Evolutionary conservation across 768 basidiomycete species (phyloP).

Genomic region (Phaffia tasmanica): DNA sequence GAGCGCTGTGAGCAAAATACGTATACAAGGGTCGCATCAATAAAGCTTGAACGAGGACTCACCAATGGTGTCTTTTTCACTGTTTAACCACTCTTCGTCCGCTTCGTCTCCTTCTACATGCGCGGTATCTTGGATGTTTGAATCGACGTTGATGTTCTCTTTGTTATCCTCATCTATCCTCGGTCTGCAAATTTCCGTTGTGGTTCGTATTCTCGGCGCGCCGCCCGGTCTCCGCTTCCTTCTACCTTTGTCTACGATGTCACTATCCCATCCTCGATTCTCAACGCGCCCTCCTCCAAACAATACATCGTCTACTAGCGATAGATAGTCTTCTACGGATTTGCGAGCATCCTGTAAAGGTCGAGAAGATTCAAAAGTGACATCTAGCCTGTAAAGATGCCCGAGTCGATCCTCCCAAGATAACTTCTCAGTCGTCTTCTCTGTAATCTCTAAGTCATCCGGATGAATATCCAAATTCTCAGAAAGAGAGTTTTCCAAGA

Average conservation of each 20-base stretch:
- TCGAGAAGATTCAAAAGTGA: conserved; percentile 22
- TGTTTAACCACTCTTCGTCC: conserved; percentile 2
- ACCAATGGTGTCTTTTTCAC: conserved; percentile 54
- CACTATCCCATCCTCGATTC: conserved; percentile 38
- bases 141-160: not conserved
- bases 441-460: not conserved
- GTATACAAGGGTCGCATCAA: not conserved
- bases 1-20: not conserved
- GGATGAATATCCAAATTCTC: not conserved
- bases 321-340: conserved; percentile 53
- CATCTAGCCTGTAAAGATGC: not conserved
- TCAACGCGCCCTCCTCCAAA: conserved; percentile 54
- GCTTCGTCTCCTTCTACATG: not conserved
- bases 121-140: too few relatives aligned
- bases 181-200: too few relatives aligned
- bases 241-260: conserved; percentile 43
- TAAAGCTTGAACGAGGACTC: conserved; percentile 29
- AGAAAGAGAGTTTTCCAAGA: not conserved
- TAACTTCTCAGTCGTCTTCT: not conserved
- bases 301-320: conserved; percentile 67
- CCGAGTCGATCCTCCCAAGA: conserved; percentile 15
- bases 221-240: conserved; percentile 45
- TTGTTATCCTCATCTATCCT: conserved; percentile 17
- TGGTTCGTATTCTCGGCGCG: conserved; percentile 43
- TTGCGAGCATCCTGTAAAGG: conserved; percentile 51